These are phyloP conservation scores for Silene vulgaris DNA, from an alignment of 179 eudicot genomes.

Conservation along the genomic window DNA sequence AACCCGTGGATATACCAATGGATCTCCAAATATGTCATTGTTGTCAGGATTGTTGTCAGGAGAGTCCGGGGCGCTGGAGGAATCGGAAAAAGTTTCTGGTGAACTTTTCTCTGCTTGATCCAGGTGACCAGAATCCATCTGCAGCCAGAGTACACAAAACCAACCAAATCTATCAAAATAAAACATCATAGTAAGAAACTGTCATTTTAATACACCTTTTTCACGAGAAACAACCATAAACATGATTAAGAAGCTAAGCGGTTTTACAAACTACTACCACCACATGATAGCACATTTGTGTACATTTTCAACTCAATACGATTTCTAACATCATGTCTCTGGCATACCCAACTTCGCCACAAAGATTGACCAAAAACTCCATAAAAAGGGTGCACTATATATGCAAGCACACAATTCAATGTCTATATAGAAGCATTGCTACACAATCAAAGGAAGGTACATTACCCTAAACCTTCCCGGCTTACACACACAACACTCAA, in stretches of 20 bases:
- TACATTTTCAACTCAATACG: background rate
- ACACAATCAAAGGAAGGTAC: background rate
- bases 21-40: conserved; percentile 46
- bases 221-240: background rate
- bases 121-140: conserved; percentile 51
- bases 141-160: conserved; percentile 16
- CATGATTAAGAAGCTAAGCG: background rate
- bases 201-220: background rate
- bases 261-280: background rate
- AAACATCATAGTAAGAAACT: background rate
- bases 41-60: conserved; percentile 19
- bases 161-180: conserved; percentile 1
- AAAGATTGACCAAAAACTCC: background rate
- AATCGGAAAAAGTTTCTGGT: conserved; percentile 37
- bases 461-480: background rate
- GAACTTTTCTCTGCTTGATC: conserved; percentile 39
- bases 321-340: conserved; percentile 5
- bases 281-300: background rate
- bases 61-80: conserved; percentile 32
- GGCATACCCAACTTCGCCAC: background rate
- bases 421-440: background rate
- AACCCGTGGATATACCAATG: conserved; percentile 52
- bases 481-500: background rate
- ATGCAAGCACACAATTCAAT: background rate
- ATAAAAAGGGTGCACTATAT: background rate